Base-by-base conservation (phyloP, 768 basidiomycete genomes). In the Lentinula boryana region DNA sequence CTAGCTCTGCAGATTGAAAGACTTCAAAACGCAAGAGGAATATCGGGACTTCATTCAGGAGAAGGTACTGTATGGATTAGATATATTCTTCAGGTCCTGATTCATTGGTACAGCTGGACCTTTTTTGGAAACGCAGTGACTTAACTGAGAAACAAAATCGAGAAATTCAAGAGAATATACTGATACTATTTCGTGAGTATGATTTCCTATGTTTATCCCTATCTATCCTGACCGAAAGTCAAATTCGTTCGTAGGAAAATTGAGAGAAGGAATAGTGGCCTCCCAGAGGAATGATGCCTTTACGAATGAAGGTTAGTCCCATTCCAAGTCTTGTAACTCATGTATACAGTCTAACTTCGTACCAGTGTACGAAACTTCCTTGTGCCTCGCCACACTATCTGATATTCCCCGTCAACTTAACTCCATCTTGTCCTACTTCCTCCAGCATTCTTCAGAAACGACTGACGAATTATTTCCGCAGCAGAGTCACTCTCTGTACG, bases 311-410 rank as follows among this genome's bases (percentile, higher is more conserved):
- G 90, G 89, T 88, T 60, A 23, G 27, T n/a, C 21, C 9, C 3
- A 56, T 36, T n/a, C 23, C 3, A 5, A 49, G 16, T 16, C 35
- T 31, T 16, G 56, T 31, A 57, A n/a, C 46, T 41, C 31, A 0
- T 48, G 4, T 58, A 10, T 18, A 57, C 9, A 12, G 18, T 50
- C 36, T 56, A 12, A 41, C 57, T 33, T 33, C 51, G 50, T 56
- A 55, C 18, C 66, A 91, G 90, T 82, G 1, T 91, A 89, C 68
- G 87, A 92, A 72, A 88, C 82, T 4, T 92, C 90, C 0, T 75
- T 91, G 21, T 82, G 79, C 69, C 77, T 90, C 33, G 80, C 88
- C 27, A 74, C 83, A 31, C 64, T 89, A 33, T 91, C 90, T 73
- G 76, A 80, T 52, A 82, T 82, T 0, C 77, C 83, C 0, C 76